Evolutionary conservation across 2,329 filamentous ascomycete genomes (phyloP), one percentile per base, ranked within the genome.

Genomic region (Ceratocystiopsis sp.): DNA sequence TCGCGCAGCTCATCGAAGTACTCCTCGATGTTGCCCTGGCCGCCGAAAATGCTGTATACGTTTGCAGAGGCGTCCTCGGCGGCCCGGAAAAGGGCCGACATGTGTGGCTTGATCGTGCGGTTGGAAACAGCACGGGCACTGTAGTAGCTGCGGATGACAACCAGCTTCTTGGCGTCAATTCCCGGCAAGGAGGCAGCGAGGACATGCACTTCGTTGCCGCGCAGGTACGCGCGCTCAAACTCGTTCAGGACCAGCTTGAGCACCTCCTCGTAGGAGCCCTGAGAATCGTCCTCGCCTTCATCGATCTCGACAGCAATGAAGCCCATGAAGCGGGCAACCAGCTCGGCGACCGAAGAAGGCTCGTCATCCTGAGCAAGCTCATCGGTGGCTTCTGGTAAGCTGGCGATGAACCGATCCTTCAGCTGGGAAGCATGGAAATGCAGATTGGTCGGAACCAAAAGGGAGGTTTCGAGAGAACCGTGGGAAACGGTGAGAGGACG

Each of bases 11-110:
- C 91, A 53, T 98, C 89, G 56, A 98, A 98, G 65, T 98, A 98
- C 65, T 98, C 93, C 63, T 98, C 89, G 50, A 98, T 96, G 62
- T 98, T 98, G 54, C 91, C 91, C 61, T 98, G 91, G 8, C 91
- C 91, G 47, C 91, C 91, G 52, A 96, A 94, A 48, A 98, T 86
- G 51, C 80, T 87, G 67, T 94, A 98, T 47, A 98, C 75, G 53
- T 76, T 80, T 43, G 87, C 87, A 44, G 79, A 78, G 48, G 76
- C 80, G 49, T 95, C 87, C 39, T 82, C 78, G 11, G 85, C 85
- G 41, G 91, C 89, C 52, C 91, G 76, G 57, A 95, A 75, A 39
- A 98, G 73, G 34, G 91, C 93, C 36, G 93, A 96, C 59, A 94
- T 84, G 60, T 98, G 89, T 25, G 84, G 75, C 64, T 86, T 87